Evolutionary conservation across 148 eudicot genomes (phyloP), one percentile per base, ranked within the genome.

Genomic region (Rheum nobile): DNA sequence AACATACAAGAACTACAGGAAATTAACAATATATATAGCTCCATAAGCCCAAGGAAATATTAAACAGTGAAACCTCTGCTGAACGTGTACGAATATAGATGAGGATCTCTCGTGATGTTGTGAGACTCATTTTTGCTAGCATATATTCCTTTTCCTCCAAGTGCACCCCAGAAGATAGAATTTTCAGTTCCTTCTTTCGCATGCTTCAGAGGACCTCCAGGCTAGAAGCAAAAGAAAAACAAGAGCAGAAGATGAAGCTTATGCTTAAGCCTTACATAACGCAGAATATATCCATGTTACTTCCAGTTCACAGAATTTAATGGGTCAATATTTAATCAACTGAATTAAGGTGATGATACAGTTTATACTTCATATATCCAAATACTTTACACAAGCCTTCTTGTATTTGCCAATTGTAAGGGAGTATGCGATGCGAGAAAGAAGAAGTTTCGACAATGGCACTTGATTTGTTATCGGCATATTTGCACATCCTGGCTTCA

Each of bases 161-260:
- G 85, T 74, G 96, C 87, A 76, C 84, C 85, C 99, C 99, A 96
- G 80, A 96, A 96, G 22, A 88, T 76, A 72, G 97, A 90, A 86
- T 83, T 90, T 82, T 96, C 99, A 72, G 97, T 92, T 87, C 99
- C 99, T 84, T 96, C 99, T 84, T 96, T 96, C 65, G 94, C 86
- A 80, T 87, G 90, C 82, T 96, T 96, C 74, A 81, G 65, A 76
- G 86, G 67, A 74, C 73, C 80, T 63, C 99, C 99, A 34, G 96
- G 96, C 99, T 96, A 79, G 79, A 73, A 54, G 61, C 31, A 65
- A 63, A 80, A 76, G 72, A 4, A 29, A 74, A 59, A 75, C n/a
- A n/a, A 42, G 42, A 9, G 28, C 21, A 41, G 34, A 11, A 7
- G 47, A 74, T 42, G 35, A 74, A 61, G 76, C 31, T 50, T n/a